phyloP scores from a whole-genome alignment of 148 eudicot species.

The Nepenthes mirabilis region DNA sequence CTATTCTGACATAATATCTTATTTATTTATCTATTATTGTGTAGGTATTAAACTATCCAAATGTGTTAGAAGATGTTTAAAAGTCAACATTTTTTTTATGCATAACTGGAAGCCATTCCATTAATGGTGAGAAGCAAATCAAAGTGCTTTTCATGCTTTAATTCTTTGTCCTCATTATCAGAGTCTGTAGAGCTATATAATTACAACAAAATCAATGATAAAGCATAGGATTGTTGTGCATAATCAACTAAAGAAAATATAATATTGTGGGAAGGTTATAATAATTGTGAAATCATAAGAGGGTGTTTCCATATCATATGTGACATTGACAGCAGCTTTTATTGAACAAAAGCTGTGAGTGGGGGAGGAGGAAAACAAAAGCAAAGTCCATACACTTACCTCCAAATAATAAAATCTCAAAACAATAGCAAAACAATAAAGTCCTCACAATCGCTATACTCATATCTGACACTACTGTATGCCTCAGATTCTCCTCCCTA shows the following conservation, averaged over 20 bases:
- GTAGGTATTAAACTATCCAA: too few relatives aligned
- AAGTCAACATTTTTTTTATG: too few relatives aligned
- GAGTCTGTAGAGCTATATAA: neutral
- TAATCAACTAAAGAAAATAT: neutral
- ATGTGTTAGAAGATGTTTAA: too few relatives aligned
- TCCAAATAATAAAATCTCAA: neutral
- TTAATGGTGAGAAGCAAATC: too few relatives aligned
- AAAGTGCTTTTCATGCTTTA: too few relatives aligned
- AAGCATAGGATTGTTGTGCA: conserved; percentile 2
- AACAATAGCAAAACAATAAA: neutral
- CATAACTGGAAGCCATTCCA: too few relatives aligned
- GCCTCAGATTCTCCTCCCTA: conserved; percentile 5
- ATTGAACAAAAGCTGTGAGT: neutral
- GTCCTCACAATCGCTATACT: neutral
- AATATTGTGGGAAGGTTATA: neutral
- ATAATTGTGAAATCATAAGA: conserved; percentile 8
- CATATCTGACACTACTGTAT: conserved; percentile 7
- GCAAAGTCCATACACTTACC: neutral
- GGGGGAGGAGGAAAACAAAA: neutral
- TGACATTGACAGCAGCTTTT: too few relatives aligned
- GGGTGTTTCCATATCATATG: too few relatives aligned
- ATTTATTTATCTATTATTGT: too few relatives aligned
- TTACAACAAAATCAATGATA: conserved; percentile 5
- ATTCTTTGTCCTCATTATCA: too few relatives aligned
- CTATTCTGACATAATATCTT: too few relatives aligned